A percentile compares a stretch with the other conserved stretches of the same genome.
Evolutionary conservation across 179 eudicot genomes (phyloP).

Genomic region (Nepenthes alata): DNA sequence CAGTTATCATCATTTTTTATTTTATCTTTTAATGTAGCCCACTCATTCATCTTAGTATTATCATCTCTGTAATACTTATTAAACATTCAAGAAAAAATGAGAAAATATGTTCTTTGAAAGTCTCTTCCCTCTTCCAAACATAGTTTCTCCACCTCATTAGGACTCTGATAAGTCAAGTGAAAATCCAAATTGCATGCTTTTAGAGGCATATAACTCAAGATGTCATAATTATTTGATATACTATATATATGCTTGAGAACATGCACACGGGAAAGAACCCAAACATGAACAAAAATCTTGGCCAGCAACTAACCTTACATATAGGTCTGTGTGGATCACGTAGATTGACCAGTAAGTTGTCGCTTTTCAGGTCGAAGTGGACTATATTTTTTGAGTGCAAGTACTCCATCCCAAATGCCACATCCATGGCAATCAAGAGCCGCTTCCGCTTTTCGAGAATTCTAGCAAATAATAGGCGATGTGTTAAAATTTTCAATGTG

Average conservation of each 20-base stretch:
- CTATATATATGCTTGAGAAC: too few relatives aligned
- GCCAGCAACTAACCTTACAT: constrained; percentile 60
- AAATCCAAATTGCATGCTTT: not conserved
- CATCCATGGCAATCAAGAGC: constrained; percentile 82
- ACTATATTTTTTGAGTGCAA: constrained; percentile 86
- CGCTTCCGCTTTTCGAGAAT: constrained; percentile 76
- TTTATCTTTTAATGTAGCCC: too few relatives aligned
- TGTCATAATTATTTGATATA: too few relatives aligned
- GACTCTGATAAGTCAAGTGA: not conserved
- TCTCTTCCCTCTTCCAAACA: too few relatives aligned
- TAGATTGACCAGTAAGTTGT: constrained; percentile 89
- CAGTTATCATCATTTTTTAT: too few relatives aligned
- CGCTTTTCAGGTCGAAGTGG: constrained; percentile 89
- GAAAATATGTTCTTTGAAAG: too few relatives aligned
- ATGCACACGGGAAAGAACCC: too few relatives aligned
- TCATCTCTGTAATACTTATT: too few relatives aligned
- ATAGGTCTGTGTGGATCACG: constrained; percentile 95
- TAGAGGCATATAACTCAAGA: too few relatives aligned
- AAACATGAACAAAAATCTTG: not conserved
- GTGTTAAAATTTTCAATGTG: constrained; percentile 7
- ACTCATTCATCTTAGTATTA: too few relatives aligned
- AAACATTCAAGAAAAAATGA: too few relatives aligned
- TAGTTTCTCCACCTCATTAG: too few relatives aligned
- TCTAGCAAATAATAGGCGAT: constrained; percentile 22
- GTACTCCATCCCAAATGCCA: constrained; percentile 96